phyloP scores from a whole-genome alignment of 2,329 filamentous ascomycete genomes.

The Intubia oerlemansii region DNA sequence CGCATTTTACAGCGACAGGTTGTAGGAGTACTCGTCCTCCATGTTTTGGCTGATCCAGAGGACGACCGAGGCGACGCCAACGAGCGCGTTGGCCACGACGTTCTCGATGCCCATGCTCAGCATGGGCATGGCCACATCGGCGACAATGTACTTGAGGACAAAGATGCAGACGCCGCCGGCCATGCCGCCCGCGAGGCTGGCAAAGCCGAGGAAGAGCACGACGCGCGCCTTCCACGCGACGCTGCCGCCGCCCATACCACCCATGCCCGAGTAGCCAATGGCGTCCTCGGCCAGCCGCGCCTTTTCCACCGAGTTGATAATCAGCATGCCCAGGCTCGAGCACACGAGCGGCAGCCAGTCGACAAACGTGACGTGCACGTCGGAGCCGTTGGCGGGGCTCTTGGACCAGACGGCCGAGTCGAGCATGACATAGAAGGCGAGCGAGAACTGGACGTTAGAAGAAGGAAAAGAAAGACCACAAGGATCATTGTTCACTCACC shows the following conservation, averaged over 20 bases:
- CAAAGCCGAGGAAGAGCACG: conserved; percentile 46
- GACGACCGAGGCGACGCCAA: conserved; percentile 40
- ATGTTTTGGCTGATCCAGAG: conserved; percentile 52
- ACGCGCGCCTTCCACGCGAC: conserved; percentile 50
- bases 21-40: conserved; percentile 52
- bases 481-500: too few relatives aligned
- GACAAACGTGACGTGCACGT: conserved; percentile 42
- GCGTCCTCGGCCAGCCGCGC: conserved; percentile 39
- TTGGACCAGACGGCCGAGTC: conserved; percentile 48
- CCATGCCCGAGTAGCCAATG: conserved; percentile 34
- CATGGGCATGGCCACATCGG: conserved; percentile 34
- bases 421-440: conserved; percentile 48
- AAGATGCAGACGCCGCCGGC: conserved; percentile 47
- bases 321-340: conserved; percentile 45
- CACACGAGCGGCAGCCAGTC: conserved; percentile 52
- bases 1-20: conserved; percentile 34
- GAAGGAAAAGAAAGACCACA: too few relatives aligned
- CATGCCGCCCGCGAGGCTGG: conserved; percentile 43
- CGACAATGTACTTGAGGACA: conserved; percentile 42
- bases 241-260: conserved; percentile 16
- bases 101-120: conserved; percentile 45
- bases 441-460: conserved; percentile 29
- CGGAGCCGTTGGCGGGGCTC: conserved; percentile 33
- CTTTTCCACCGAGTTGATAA: conserved; percentile 52
- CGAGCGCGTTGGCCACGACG: conserved; percentile 40